These are phyloP conservation scores for Malania oleifera DNA, from an alignment of 164 flowering plant species.

Conservation along the genomic window DNA sequence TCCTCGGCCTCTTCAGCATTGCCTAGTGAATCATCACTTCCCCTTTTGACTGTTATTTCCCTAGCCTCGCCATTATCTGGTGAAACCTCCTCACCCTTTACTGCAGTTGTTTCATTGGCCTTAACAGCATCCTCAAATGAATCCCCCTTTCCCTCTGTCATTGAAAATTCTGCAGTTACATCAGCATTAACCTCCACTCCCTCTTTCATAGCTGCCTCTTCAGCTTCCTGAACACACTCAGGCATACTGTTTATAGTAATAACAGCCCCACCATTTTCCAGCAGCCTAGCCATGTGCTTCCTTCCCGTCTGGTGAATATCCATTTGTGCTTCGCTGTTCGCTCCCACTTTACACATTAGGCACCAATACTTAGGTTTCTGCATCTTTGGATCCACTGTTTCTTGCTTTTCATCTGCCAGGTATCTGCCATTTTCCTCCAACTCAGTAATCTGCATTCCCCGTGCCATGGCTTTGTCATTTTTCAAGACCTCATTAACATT, in stretches of 20 bases:
- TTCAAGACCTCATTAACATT: too few relatives aligned
- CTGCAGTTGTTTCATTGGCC: too few relatives aligned
- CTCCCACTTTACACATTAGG: constrained; percentile 17
- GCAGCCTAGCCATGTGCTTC: constrained; percentile 16
- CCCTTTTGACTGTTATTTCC: not conserved
- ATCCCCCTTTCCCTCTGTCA: too few relatives aligned
- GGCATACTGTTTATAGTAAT: constrained; percentile 1
- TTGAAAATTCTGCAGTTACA: too few relatives aligned
- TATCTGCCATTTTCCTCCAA: too few relatives aligned
- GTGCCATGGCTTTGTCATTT: too few relatives aligned
- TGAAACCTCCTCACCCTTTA: too few relatives aligned
- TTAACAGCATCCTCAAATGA: too few relatives aligned
- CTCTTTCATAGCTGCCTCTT: too few relatives aligned
- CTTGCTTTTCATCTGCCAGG: constrained; percentile 1
- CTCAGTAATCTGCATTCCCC: too few relatives aligned
- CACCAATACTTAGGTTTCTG: constrained; percentile 12
- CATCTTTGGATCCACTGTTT: not conserved
- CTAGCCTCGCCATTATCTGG: too few relatives aligned
- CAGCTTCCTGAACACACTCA: not conserved
- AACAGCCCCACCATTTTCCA: constrained; percentile 13
- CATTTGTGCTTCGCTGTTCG: constrained; percentile 11
- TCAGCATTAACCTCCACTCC: too few relatives aligned
- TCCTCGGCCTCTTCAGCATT: not conserved
- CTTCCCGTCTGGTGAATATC: constrained; percentile 16
- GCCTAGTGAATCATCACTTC: not conserved